A percentile compares a stretch with the other conserved stretches of the same genome.
Evolutionary conservation across 371 early-diverging fungal species (phyloP).

Genomic region (Mucor circinelloides): DNA sequence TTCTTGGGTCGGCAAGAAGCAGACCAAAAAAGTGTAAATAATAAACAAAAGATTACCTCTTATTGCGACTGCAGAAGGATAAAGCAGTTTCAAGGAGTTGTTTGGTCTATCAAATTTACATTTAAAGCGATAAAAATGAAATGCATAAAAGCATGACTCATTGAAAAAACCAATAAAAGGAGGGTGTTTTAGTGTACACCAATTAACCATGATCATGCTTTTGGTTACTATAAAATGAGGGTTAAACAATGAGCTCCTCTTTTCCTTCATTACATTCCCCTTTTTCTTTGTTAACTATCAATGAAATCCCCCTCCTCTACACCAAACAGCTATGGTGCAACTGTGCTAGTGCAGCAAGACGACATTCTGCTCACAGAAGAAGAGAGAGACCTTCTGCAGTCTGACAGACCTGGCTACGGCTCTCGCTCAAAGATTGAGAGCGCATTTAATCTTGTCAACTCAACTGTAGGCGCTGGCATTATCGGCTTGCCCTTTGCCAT

Average conservation of each 20-base stretch:
- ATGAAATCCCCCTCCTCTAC: not conserved
- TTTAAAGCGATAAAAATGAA: not conserved
- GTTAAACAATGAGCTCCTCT: not conserved
- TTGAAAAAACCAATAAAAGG: not conserved
- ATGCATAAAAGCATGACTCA: constrained; percentile 1
- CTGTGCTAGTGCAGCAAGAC: constrained; percentile 1
- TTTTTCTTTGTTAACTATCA: not conserved
- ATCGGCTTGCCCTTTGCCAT: constrained; percentile 60
- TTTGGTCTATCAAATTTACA: not conserved
- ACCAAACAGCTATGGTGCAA: not conserved
- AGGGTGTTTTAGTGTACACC: not conserved
- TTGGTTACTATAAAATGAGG: not conserved
- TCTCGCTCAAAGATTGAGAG: constrained; percentile 38
- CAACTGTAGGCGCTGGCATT: constrained; percentile 66
- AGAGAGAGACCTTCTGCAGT: constrained; percentile 36
- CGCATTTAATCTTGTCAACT: constrained; percentile 60
- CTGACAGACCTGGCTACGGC: constrained; percentile 45
- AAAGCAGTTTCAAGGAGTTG: not conserved
- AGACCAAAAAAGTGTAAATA: not conserved
- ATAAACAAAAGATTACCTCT: not conserved
- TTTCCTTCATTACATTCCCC: not conserved
- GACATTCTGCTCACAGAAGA: constrained; percentile 9
- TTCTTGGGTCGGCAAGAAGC: constrained; percentile 15
- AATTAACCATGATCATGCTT: not conserved
- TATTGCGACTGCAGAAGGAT: not conserved